These are phyloP conservation scores for Kockovaella imperatae DNA, from an alignment of 768 basidiomycete genomes.

Conservation along the genomic window DNA sequence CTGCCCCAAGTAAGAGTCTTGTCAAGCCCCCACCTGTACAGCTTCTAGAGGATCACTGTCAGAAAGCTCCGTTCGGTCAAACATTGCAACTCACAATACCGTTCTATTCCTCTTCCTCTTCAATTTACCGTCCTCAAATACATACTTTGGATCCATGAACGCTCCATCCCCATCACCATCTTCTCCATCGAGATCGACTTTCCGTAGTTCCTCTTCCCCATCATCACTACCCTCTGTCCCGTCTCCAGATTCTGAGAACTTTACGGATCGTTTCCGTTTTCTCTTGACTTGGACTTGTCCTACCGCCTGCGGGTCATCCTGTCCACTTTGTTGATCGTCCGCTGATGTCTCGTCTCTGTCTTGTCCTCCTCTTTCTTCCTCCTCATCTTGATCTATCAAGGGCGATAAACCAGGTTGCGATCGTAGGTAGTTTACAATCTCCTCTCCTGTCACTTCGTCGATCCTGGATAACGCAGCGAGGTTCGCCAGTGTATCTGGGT, in stretches of 20 bases:
- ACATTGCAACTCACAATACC: conserved; percentile 20
- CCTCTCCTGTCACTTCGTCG: conserved; percentile 7
- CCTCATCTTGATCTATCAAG: neutral
- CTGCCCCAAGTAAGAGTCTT: neutral
- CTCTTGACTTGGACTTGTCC: conserved; percentile 1
- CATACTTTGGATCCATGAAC: conserved; percentile 3
- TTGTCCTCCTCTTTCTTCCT: neutral
- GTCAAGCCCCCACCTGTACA: conserved; percentile 29
- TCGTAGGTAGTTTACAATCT: neutral
- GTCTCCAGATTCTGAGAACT: neutral
- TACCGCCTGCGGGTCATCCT: neutral
- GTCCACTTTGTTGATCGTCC: neutral
- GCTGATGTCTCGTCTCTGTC: neutral
- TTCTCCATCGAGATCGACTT: conserved; percentile 13
- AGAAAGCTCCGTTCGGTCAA: neutral
- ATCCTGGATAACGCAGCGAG: conserved; percentile 32
- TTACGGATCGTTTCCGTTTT: neutral
- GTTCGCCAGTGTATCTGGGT: conserved; percentile 31
- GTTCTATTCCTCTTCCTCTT: conserved; percentile 36
- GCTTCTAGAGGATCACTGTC: conserved; percentile 14
- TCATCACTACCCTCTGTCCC: conserved; percentile 1
- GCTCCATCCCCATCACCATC: conserved; percentile 8
- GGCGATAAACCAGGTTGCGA: neutral
- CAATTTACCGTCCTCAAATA: conserved; percentile 15
- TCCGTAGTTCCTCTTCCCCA: conserved; percentile 4